Evolutionary conservation across 805 yeast genomes (phyloP).

Genomic region (Teunomyces funiuensis): DNA sequence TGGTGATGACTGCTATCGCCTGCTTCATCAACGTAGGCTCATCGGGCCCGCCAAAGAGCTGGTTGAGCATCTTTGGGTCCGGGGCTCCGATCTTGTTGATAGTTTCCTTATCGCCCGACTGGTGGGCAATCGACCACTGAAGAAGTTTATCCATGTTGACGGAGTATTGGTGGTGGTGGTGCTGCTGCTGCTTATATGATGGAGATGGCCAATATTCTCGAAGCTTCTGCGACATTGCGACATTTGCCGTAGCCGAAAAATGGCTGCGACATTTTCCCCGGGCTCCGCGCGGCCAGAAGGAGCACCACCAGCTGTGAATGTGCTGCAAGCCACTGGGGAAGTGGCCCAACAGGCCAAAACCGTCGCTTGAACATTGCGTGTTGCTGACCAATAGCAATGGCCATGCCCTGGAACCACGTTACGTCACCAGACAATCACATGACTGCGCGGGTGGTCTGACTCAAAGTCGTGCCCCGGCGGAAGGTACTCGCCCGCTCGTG

Average conservation of each 20-base stretch:
- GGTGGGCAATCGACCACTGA: slow-evolving; percentile 87
- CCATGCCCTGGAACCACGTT: background rate
- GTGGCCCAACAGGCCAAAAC: background rate
- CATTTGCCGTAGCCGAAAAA: background rate
- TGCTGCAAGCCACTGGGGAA: no score
- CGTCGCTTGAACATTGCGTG: background rate
- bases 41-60: slow-evolving; percentile 78
- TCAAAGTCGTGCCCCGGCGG: slow-evolving; percentile 5
- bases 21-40: slow-evolving; percentile 88
- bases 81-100: slow-evolving; percentile 62
- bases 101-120: slow-evolving; percentile 71
- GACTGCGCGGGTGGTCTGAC: slow-evolving; percentile 2
- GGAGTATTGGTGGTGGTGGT: background rate
- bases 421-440: background rate
- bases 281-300: slow-evolving; percentile 1
- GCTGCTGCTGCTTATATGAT: no score
- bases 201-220: slow-evolving; percentile 1
- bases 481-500: slow-evolving; percentile 5
- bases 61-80: slow-evolving; percentile 76
- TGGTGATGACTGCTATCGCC: slow-evolving; percentile 58
- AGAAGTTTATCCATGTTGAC: slow-evolving; percentile 77
- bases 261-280: background rate
- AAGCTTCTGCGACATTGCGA: slow-evolving; percentile 6
- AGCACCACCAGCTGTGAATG: no score
- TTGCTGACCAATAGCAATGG: background rate